Conservation (phyloP, 768 basidiomycete genomes). For the Thelephora aurantiotincta region DNA sequence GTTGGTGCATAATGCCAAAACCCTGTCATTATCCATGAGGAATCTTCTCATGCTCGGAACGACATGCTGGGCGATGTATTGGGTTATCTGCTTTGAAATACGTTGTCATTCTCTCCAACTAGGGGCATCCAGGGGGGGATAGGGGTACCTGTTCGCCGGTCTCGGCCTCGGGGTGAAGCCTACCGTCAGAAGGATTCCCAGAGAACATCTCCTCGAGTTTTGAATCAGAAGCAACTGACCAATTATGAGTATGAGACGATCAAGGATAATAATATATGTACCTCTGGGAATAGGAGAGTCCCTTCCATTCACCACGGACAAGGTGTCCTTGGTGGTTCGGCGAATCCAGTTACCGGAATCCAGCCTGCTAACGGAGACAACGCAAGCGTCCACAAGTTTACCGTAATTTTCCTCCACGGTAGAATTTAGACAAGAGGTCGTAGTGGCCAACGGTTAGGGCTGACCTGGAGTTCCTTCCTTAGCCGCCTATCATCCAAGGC, state of each 20-base stretch:
- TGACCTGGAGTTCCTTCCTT: conserved; percentile 78
- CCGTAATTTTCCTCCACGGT: conserved; percentile 58
- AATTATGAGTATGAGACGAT: not conserved
- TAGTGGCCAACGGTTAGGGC: not conserved
- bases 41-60: conserved; percentile 69
- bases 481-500: conserved; percentile 83
- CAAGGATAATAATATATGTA: conserved; percentile 14
- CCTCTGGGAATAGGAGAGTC: conserved; percentile 55
- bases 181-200: conserved; percentile 20
- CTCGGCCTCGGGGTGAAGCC: conserved; percentile 23
- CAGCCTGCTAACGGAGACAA: conserved; percentile 58
- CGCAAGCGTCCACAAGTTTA: conserved; percentile 71
- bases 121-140: not conserved
- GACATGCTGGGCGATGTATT: conserved; percentile 52
- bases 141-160: conserved; percentile 30
- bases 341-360: conserved; percentile 76
- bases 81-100: conserved; percentile 40
- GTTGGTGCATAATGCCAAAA: conserved; percentile 65
- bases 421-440: not conserved
- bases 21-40: conserved; percentile 73
- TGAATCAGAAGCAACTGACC: conserved; percentile 15
- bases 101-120: not conserved
- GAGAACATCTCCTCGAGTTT: conserved; percentile 50
- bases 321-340: conserved; percentile 46
- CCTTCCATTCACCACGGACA: conserved; percentile 43